These are phyloP conservation scores for Talaromyces atroroseus DNA, from an alignment of 2,329 filamentous ascomycete genomes.

Conservation along the genomic window DNA sequence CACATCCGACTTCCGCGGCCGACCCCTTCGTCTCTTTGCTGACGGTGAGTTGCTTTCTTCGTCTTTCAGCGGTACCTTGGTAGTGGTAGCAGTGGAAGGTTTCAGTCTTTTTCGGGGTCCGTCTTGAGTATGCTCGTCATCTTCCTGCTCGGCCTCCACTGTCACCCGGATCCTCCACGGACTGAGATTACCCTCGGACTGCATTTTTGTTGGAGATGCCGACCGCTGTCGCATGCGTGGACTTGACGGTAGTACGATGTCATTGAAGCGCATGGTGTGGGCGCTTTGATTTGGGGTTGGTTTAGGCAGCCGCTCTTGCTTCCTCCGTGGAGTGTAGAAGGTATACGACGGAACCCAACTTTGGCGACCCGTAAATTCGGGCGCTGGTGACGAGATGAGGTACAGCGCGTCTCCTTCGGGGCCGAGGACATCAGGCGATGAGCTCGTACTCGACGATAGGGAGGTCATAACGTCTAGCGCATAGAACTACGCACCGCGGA, in stretches of 20 bases:
- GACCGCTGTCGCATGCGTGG: constrained; percentile 28
- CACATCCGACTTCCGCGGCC: constrained; percentile 39
- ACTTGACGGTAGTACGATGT: constrained; percentile 38
- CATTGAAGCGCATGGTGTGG: constrained; percentile 38
- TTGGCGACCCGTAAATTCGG: constrained; percentile 34
- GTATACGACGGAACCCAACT: constrained; percentile 36
- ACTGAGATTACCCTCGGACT: constrained; percentile 37
- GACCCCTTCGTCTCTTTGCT: constrained; percentile 37
- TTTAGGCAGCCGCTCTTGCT: constrained; percentile 26
- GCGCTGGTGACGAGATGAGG: constrained; percentile 38
- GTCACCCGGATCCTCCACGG: constrained; percentile 46
- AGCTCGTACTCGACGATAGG: constrained; percentile 34
- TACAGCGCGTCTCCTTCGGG: constrained; percentile 39
- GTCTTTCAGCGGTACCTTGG: constrained; percentile 39
- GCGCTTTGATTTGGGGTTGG: constrained; percentile 29
- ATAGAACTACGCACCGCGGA: neutral
- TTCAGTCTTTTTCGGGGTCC: constrained; percentile 27
- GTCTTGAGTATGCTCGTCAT: constrained; percentile 23
- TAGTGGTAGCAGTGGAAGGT: constrained; percentile 30
- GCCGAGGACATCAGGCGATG: constrained; percentile 39
- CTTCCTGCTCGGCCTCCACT: constrained; percentile 43
- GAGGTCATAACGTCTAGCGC: constrained; percentile 9
- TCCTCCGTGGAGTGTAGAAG: constrained; percentile 29
- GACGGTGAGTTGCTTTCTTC: constrained; percentile 30
- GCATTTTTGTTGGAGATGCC: constrained; percentile 34